Base-by-base conservation (phyloP, 2,329 filamentous ascomycete genomes). In the Penicillium thymicola region DNA sequence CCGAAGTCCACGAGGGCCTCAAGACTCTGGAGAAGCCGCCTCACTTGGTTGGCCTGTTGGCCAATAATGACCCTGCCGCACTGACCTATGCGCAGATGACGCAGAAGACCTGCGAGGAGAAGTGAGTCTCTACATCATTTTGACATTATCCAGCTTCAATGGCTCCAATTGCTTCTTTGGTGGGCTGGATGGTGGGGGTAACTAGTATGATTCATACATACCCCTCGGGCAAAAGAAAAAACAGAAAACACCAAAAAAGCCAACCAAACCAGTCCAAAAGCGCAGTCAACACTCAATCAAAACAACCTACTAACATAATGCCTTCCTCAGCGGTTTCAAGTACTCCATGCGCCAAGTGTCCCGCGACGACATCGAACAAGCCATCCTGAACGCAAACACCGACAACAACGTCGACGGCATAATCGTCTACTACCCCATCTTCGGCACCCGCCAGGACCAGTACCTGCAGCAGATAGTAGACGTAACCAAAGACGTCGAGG, bases 381-480 rank as follows among this genome's bases (percentile, higher is more conserved):
- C 88, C 63, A 89, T 99, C 70, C 84, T 93, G 65, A 82, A 83
- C 64, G 93, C 93, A 70, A 99, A 99, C 75, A 79, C 83, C 32
- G 90, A 97, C 74, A 72, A 82, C 55, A 70, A 77, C 16, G 85
- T 97, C 61, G 90, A 96, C 75, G 93, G 84, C 59, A 96, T 97
- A 71, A 95, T 99, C 64, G 90, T 99, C 72, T 99, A 99, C 82
- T 99, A 97, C 75, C 94, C 94, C 54, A 95, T 99, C 76, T 97
- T 97, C 76, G 89, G 92, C 78, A 88, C 87, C 51, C 83, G 85
- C 28, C 91, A 96, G 75, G 94, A 99, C 76, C 89, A 90, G 74
- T 97, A 97, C 75, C 86, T 99, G 64, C 93, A 97, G 78, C 92
- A 97, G 78, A 90, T 95, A 3, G 92, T 97, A 55, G 87, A 90